Percentiles rank a stretch among this genome's conserved stretches.
phyloP scores from a whole-genome alignment of 441 rosid genomes.

The Pelargonium citronellum region DNA sequence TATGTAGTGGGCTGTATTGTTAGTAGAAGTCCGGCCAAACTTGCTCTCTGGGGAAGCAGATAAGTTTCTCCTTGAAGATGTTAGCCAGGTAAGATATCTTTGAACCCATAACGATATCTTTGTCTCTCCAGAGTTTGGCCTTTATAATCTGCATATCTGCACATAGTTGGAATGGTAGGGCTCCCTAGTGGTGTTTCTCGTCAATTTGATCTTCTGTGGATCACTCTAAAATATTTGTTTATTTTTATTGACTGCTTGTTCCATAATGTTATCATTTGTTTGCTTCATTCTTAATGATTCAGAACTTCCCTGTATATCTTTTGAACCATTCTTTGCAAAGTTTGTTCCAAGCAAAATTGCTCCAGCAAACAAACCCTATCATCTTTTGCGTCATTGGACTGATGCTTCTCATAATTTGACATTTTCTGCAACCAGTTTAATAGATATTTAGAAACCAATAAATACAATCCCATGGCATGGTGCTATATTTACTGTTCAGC shows the following conservation, averaged over 20 bases:
- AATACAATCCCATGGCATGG: neutral
- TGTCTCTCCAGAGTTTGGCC: neutral
- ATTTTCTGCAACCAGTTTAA: neutral
- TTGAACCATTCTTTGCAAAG: neutral
- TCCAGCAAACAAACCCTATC: neutral
- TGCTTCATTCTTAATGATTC: neutral
- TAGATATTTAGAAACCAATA: neutral
- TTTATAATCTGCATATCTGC: neutral
- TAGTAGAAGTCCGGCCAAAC: constrained; percentile 71
- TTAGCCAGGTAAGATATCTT: constrained; percentile 42
- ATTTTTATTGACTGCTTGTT: too few relatives aligned
- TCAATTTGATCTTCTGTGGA: too few relatives aligned
- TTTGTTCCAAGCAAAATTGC: neutral
- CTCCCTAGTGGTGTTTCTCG: neutral
- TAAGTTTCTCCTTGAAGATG: constrained; percentile 59
- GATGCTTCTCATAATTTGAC: neutral
- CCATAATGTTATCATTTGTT: too few relatives aligned
- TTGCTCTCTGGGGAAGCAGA: constrained; percentile 80
- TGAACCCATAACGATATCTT: neutral
- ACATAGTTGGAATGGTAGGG: neutral
- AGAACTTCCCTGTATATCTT: neutral
- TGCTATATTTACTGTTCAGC: neutral
- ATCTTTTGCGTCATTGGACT: neutral
- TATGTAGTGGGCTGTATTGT: constrained; percentile 59
- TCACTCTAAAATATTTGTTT: too few relatives aligned